These are phyloP conservation scores for Colletotrichum australisinense DNA, from an alignment of 2,329 filamentous ascomycete species.

Conservation along the genomic window DNA sequence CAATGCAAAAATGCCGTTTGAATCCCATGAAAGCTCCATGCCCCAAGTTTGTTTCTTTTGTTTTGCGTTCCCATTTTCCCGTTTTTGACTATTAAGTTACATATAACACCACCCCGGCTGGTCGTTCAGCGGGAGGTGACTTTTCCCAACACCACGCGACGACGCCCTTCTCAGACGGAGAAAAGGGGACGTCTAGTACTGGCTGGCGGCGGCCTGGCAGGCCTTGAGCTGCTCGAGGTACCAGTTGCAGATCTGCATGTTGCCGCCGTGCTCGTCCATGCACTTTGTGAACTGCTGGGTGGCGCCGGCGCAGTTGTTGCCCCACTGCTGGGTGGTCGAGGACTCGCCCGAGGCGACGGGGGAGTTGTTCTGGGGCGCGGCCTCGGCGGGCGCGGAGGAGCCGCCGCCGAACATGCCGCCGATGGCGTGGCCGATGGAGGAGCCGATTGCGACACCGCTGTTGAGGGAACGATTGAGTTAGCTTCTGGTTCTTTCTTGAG, in stretches of 20 bases:
- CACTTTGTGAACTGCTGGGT: slow-evolving; percentile 91
- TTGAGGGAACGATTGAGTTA: slow-evolving; percentile 23
- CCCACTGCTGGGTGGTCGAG: slow-evolving; percentile 55
- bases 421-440: slow-evolving; percentile 94
- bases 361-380: slow-evolving; percentile 55
- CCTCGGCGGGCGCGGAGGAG: slow-evolving; percentile 59
- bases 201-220: slow-evolving; percentile 81
- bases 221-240: slow-evolving; percentile 97
- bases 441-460: slow-evolving; percentile 96
- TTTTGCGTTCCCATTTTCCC: slow-evolving; percentile 11
- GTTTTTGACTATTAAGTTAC: slow-evolving; percentile 27
- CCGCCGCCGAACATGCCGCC: slow-evolving; percentile 88
- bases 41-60: background rate
- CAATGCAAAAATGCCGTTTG: slow-evolving; percentile 16
- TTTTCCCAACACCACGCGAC: background rate
- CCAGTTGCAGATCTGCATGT: slow-evolving; percentile 97
- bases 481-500: background rate
- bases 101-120: background rate
- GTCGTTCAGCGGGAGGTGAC: too few species aligned
- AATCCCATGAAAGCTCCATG: background rate
- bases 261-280: slow-evolving; percentile 94
- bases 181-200: slow-evolving; percentile 64
- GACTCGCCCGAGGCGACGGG: slow-evolving; percentile 59
- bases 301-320: slow-evolving; percentile 80
- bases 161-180: background rate